Conservation (phyloP, 83 land plant species). For the Picea mariana region DNA sequence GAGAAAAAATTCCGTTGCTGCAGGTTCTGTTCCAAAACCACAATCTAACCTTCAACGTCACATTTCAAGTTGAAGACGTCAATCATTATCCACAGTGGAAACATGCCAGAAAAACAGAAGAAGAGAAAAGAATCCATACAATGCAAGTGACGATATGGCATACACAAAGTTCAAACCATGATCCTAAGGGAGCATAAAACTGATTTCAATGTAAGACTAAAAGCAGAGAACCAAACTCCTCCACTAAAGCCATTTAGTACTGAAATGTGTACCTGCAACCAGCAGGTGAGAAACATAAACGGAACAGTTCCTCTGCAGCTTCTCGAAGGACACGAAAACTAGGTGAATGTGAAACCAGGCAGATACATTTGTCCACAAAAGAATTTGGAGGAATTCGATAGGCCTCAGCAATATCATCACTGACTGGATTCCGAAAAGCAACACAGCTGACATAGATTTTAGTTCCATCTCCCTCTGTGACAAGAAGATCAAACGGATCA, state of each 20-base stretch:
- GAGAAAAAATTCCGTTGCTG: neutral
- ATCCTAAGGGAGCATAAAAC: neutral
- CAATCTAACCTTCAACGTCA: neutral
- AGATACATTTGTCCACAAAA: constrained; percentile 97
- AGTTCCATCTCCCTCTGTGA: constrained; percentile 96
- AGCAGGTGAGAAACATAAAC: constrained; percentile 80
- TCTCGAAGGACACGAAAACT: constrained; percentile 73
- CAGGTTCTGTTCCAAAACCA: neutral
- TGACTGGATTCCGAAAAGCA: constrained; percentile 95
- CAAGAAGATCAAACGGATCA: neutral
- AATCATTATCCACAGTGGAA: neutral
- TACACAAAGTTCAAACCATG: too few species aligned
- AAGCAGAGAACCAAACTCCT: neutral
- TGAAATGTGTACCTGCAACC: constrained; percentile 70
- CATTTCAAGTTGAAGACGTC: neutral
- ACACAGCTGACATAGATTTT: constrained; percentile 98
- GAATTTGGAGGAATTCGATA: constrained; percentile 86
- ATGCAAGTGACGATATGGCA: neutral
- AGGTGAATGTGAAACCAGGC: constrained; percentile 90
- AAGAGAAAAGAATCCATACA: neutral
- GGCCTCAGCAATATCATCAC: constrained; percentile 93
- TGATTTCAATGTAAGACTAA: neutral
- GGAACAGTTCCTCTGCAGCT: constrained; percentile 80
- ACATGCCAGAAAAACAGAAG: neutral
- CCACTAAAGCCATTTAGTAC: neutral